phyloP scores from a whole-genome alignment of 2,329 filamentous ascomycete genomes.

The Fonsecaea erecta region DNA sequence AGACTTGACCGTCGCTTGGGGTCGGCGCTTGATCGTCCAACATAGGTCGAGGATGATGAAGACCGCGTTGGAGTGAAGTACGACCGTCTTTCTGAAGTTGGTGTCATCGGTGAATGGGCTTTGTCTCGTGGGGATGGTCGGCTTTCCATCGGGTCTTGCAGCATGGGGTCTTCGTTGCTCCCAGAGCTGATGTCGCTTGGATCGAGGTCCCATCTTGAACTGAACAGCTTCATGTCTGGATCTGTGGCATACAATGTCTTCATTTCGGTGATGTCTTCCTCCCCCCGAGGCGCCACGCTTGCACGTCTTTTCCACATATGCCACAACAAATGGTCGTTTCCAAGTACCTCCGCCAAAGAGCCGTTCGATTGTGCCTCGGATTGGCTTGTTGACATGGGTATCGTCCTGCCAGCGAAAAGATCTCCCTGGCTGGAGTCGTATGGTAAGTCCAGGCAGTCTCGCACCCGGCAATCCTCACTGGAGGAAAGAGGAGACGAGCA shows the following conservation, averaged over 20 bases:
- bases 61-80: conserved; percentile 19
- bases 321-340: conserved; percentile 32
- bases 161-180: conserved; percentile 28
- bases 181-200: conserved; percentile 24
- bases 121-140: conserved; percentile 12
- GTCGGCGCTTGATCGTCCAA: conserved; percentile 19
- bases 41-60: conserved; percentile 24
- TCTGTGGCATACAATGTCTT: conserved; percentile 33
- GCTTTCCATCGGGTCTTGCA: conserved; percentile 13
- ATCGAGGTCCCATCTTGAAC: conserved; percentile 25
- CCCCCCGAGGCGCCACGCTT: conserved; percentile 28
- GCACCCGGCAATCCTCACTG: conserved; percentile 3
- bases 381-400: conserved; percentile 22
- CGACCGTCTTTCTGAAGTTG: conserved; percentile 25
- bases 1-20: conserved; percentile 27
- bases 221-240: conserved; percentile 33
- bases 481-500: conserved; percentile 1
- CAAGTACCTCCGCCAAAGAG: conserved; percentile 31
- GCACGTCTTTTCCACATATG: conserved; percentile 32
- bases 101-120: conserved; percentile 6
- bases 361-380: conserved; percentile 8
- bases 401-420: neutral
- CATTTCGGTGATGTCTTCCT: conserved; percentile 31
- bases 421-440: neutral
- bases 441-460: conserved; percentile 2